These are phyloP conservation scores for Datisca glomerata DNA, from an alignment of 306 rosid genomes.

Conservation along the genomic window DNA sequence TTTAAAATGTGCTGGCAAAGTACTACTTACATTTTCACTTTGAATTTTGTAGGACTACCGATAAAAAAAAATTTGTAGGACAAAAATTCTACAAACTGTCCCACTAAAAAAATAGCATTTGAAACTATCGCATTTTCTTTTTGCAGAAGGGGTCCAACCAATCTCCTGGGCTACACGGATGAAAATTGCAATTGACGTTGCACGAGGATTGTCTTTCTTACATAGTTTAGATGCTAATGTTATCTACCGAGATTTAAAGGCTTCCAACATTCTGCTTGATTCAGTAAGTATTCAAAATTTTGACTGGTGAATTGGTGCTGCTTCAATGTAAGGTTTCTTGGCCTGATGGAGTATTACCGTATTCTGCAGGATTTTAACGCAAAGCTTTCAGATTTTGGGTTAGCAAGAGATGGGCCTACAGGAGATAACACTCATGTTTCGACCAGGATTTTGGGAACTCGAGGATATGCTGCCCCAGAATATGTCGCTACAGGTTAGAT, in stretches of 20 bases:
- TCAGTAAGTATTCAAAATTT: constrained; percentile 35
- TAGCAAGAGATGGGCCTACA: constrained; percentile 97
- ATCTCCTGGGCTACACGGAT: constrained; percentile 60
- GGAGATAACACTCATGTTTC: constrained; percentile 97
- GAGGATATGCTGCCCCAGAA: constrained; percentile 96
- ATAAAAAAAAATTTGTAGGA: too few species aligned
- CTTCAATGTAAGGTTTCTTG: too few species aligned
- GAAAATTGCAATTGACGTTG: constrained; percentile 60
- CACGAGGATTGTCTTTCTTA: constrained; percentile 66
- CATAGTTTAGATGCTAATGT: constrained; percentile 66
- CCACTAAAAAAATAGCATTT: neutral
- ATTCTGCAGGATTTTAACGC: constrained; percentile 61
- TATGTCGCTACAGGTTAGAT: constrained; percentile 79
- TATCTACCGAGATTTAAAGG: constrained; percentile 87
- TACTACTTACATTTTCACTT: too few species aligned
- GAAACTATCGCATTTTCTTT: constrained; percentile 6
- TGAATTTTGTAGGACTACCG: too few species aligned
- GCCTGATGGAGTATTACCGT: too few species aligned
- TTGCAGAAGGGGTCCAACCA: constrained; percentile 81
- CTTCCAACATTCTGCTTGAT: constrained; percentile 84
- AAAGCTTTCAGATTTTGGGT: constrained; percentile 84
- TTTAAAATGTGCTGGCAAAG: too few species aligned
- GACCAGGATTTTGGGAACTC: constrained; percentile 79
- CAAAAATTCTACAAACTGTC: too few species aligned
- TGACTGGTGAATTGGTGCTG: neutral